These are phyloP conservation scores for Spongiforma sp. DNA, from an alignment of 1,284 basidiomycete species.

Conservation along the genomic window DNA sequence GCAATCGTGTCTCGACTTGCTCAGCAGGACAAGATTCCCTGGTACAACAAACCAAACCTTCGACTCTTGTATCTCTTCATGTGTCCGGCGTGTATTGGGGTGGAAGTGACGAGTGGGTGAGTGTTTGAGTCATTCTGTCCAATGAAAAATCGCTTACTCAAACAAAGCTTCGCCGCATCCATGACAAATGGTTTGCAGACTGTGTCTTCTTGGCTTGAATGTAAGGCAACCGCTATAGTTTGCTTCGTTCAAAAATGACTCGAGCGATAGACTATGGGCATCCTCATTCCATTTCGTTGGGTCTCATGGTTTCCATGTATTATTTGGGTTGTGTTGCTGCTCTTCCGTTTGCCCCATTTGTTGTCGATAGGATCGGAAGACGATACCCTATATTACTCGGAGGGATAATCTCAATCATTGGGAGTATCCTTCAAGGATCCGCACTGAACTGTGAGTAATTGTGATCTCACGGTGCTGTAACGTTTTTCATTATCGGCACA, in stretches of 20 bases:
- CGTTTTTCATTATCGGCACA: not conserved
- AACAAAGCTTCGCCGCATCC: constrained; percentile 18
- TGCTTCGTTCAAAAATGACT: not conserved
- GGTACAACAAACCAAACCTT: constrained; percentile 56
- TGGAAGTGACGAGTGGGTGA: constrained; percentile 66
- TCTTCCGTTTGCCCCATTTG: not conserved
- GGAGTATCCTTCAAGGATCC: not conserved
- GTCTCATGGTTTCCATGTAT: not conserved
- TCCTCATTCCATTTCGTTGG: not conserved
- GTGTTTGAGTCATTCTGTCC: constrained; percentile 34
- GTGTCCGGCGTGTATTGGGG: constrained; percentile 63
- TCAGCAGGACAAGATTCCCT: constrained; percentile 53
- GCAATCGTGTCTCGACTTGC: constrained; percentile 49
- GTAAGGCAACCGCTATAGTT: constrained; percentile 10
- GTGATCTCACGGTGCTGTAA: not conserved
- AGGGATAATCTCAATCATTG: not conserved
- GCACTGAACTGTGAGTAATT: not conserved
- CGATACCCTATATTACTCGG: not conserved
- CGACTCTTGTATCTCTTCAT: constrained; percentile 46
- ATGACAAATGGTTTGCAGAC: constrained; percentile 26
- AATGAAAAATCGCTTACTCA: not conserved
- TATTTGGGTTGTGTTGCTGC: not conserved
- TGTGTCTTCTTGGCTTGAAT: constrained; percentile 29
- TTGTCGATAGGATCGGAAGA: not conserved
- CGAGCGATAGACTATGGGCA: constrained; percentile 12